Evolutionary conservation across 306 rosid genomes (phyloP), one percentile per base, ranked within the genome.

Genomic region (Hippophae rhamnoides): DNA sequence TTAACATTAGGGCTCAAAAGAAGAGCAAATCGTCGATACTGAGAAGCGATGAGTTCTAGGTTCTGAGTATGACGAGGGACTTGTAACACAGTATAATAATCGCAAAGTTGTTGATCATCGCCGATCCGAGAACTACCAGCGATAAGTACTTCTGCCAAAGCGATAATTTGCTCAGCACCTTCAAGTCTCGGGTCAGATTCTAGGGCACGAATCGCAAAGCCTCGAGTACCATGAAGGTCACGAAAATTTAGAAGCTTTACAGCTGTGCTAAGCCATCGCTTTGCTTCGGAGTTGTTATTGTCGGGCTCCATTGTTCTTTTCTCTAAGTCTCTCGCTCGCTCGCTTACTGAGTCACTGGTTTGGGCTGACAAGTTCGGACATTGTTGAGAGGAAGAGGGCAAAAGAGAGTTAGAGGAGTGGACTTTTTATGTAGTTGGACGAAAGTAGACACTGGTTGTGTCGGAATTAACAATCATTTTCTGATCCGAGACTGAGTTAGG

Each of bases 151-250:
- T 92, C 98, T 25, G 90, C 94, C 3, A 92, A 84, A 3, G 95
- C 75, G 8, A 92, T 62, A 1, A 92, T 78, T 0, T 76, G 84
- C 48, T 87, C 85, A 0, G 96, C 74, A 1, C 83, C 80, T 9
- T 89, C 96, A 7, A 83, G 66, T 43, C 75, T 65, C 8, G 95
- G 96, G 79, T 87, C 86, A 31, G 93, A 81, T 43, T 88, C 99
- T 2, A 89, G 81, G 5, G 90, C 96, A 0, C 99, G 87, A 73
- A 92, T 75, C 11, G 96, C 99, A 12, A 92, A 92, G 45, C 82
- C 78, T 62, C 86, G 72, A 0, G 96, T 85, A 43, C 96, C 96
- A 49, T 76, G 86, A 25, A 87, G 43, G 63, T 92, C 99, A 69
- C 88, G 83, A 52, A 95, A 79, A 49, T 77, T 75, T 5, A 92